Evolutionary conservation across 345 rosid genomes (phyloP), one percentile per base, ranked within the genome.

Genomic region (Garcia nutans): DNA sequence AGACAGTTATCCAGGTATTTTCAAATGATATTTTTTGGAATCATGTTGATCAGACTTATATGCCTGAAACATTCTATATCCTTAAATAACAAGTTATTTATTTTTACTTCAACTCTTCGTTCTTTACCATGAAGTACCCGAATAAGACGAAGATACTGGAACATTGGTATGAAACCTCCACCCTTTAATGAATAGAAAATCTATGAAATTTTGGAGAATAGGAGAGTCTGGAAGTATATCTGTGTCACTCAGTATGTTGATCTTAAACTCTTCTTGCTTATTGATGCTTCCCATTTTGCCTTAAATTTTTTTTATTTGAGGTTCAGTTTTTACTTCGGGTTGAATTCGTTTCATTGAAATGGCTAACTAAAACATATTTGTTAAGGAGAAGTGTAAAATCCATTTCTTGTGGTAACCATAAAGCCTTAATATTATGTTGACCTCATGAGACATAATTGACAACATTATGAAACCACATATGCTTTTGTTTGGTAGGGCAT

Each of bases 1-100:
- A 95, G 84, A 91, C 96, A 20, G 97, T 92, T 42, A 92, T 92
- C 47, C 98, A 94, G 97, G 98, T 94, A 86, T 58, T 24, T 64
- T 49, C 49, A 61, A 41, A 58, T 52, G 16, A 28, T 62, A 37
- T 41, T 37, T 16, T 19, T 22, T 10, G 31, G 31, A 41, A 45
- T 33, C 78, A 31, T 16, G 9, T 16, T 15, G 24, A 22, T 5
- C 33, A 24, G 23, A 20, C 2, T 45, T 28, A 17, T 58, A 22
- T 23, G 37, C n/a, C 73, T 67, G n/a, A 3, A 23, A 47, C 24
- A 31, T 11, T 68, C 64, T 5, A 57, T 47, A 12, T 57, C 74
- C 63, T 47, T 68, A 15, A 47, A 19, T 47, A n/a, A 31, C 5
- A 0, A 6, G 41, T 50, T 52, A 26, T 69, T 26, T 47, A 26